Evolutionary conservation across 2,329 filamentous ascomycete genomes (phyloP), one percentile per base, ranked within the genome.

Genomic region (Corinectria fuckeliana): DNA sequence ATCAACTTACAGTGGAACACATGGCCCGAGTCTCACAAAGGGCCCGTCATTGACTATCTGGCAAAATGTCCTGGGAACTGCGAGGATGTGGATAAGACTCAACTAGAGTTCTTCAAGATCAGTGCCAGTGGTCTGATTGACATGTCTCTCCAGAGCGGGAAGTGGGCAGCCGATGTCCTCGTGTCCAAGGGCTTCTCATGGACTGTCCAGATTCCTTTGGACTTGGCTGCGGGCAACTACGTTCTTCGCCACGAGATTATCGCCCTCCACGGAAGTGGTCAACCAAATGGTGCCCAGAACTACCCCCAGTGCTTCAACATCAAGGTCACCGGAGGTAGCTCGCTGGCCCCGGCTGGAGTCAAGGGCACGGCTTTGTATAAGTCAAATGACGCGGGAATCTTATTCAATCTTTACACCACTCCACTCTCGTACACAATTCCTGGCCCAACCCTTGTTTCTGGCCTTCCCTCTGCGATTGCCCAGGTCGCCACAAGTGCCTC

Each of bases 51-150:
- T 62, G 83, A 83, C 72, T 90, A 89, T 77, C 76, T 89, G 14
- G 88, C 88, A 55, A 80, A 80, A 66, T 87, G 85, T 75, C 76
- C 79, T 30, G 85, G 82, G 20, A 81, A 86, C 72, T 88, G 84
- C 73, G 77, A 81, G 34, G 72, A 73, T 1, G 84, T 82, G 56
- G 81, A 84, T 73, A 84, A 85, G 73, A 75, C 72, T 2, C 69
- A 75, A 5, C 79, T 89, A 26, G 74, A 83, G 63, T 89, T 83
- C 74, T 85, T 88, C 81, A 90, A 90, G 81, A 88, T 90, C 58
- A 80, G 82, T 36, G 80, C 80, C 56, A 77, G 73, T 30, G 88
- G 87, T 57, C 77, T 86, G 23, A 75, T 82, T 57, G 64, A 71
- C 44, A 79, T 86, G 63, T 75, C 83, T 60, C 70, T 76, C 61